Conservation (phyloP, 75 land plant species). For the Selaginella tamariscina region DNA sequence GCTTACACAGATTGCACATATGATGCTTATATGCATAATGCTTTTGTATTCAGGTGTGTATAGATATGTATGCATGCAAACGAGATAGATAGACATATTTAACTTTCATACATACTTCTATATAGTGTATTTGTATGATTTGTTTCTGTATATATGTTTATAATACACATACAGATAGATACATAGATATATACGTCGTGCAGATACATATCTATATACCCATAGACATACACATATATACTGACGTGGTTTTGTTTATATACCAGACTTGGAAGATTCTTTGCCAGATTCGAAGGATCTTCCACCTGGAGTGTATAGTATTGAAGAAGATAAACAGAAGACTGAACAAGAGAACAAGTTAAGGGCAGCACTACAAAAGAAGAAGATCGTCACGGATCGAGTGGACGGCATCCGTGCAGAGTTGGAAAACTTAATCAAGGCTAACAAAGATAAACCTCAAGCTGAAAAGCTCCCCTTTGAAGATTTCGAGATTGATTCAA, state of each 20-base stretch:
- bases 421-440: conserved; percentile 17
- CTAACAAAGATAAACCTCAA: conserved; percentile 17
- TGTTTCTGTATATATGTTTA: too few species aligned
- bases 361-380: conserved; percentile 24
- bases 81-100: too few species aligned
- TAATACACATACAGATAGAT: too few species aligned
- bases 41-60: too few species aligned
- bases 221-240: too few species aligned
- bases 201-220: not conserved
- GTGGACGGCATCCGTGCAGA: conserved; percentile 18
- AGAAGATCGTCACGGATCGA: conserved; percentile 16
- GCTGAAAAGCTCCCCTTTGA: conserved; percentile 23
- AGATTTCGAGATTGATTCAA: conserved; percentile 31
- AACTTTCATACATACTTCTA: too few species aligned
- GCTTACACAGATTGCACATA: too few species aligned
- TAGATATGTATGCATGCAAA: too few species aligned
- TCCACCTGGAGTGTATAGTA: conserved; percentile 17
- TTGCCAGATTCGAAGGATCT: conserved; percentile 17
- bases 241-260: not conserved
- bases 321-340: conserved; percentile 28
- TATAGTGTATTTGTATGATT: too few species aligned
- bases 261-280: conserved; percentile 5
- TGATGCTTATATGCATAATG: too few species aligned
- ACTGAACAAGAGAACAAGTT: conserved; percentile 29
- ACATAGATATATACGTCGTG: not conserved